phyloP scores from a whole-genome alignment of 2,329 filamentous ascomycete species.

The Akanthomyces lecanii region DNA sequence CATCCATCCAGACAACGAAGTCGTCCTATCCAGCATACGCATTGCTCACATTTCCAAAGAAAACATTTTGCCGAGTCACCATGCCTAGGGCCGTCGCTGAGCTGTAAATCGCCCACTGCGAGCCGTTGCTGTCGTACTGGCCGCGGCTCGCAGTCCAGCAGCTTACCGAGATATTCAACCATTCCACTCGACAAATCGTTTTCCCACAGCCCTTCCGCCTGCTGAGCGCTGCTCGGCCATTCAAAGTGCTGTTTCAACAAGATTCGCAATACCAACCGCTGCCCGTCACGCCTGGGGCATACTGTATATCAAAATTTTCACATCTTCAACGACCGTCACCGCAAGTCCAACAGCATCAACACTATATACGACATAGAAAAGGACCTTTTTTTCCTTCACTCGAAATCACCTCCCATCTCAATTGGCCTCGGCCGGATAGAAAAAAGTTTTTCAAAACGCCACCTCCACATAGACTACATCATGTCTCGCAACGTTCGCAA shows the following conservation, averaged over 20 bases:
- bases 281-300: conserved; percentile 12
- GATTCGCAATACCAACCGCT: background rate
- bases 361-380: background rate
- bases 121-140: conserved; percentile 45
- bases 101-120: conserved; percentile 87
- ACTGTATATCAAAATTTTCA: conserved; percentile 4
- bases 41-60: conserved; percentile 22
- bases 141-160: conserved; percentile 75
- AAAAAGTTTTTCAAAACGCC: conserved; percentile 11
- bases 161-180: conserved; percentile 68
- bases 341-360: background rate
- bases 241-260: conserved; percentile 6
- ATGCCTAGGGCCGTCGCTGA: conserved; percentile 78
- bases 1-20: conserved; percentile 17
- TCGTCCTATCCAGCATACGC: conserved; percentile 11
- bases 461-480: conserved; percentile 23
- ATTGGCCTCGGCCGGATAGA: background rate
- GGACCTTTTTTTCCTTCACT: too few species aligned
- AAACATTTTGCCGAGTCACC: conserved; percentile 66
- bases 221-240: conserved; percentile 9
- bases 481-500: conserved; percentile 54
- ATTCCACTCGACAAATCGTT: conserved; percentile 54
- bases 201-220: conserved; percentile 52
- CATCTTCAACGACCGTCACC: background rate
- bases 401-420: background rate